phyloP scores from a whole-genome alignment of 2,329 filamentous ascomycete genomes.

The Hymenoscyphus infarciens region DNA sequence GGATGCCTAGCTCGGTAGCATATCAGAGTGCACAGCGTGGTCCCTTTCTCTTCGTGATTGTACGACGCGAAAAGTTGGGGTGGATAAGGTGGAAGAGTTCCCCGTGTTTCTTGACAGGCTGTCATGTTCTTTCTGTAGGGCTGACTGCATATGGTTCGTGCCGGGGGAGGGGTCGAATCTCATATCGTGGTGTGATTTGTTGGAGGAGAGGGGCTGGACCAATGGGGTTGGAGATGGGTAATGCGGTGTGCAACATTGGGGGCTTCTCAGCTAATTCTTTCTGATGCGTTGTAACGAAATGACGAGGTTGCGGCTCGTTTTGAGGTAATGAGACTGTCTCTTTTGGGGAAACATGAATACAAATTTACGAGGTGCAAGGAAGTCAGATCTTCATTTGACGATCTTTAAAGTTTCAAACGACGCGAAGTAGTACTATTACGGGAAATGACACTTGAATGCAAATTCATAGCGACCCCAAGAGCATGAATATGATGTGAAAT shows the following conservation, averaged over 20 bases:
- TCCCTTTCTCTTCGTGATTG: background rate
- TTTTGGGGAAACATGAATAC: background rate
- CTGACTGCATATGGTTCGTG: constrained; percentile 2
- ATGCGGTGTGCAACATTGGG: background rate
- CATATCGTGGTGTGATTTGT: background rate
- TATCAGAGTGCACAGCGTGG: constrained; percentile 5
- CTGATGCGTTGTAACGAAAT: background rate
- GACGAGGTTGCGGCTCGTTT: background rate
- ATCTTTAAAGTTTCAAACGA: background rate
- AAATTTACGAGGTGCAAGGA: background rate
- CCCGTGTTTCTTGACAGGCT: background rate
- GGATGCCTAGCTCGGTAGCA: constrained; percentile 4
- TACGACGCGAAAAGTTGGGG: background rate
- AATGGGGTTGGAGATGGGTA: background rate
- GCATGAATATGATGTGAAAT: background rate
- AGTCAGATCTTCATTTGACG: background rate
- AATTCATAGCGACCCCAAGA: background rate
- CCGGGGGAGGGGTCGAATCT: background rate
- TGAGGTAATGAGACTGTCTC: background rate
- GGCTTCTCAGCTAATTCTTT: background rate
- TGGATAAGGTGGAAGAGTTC: background rate
- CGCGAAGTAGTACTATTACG: background rate
- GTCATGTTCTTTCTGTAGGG: constrained; percentile 2
- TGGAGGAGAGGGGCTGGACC: no score
- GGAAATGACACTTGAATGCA: background rate